These are phyloP conservation scores for Trametes hirsuta DNA, from an alignment of 1,284 basidiomycete genomes.

Conservation along the genomic window DNA sequence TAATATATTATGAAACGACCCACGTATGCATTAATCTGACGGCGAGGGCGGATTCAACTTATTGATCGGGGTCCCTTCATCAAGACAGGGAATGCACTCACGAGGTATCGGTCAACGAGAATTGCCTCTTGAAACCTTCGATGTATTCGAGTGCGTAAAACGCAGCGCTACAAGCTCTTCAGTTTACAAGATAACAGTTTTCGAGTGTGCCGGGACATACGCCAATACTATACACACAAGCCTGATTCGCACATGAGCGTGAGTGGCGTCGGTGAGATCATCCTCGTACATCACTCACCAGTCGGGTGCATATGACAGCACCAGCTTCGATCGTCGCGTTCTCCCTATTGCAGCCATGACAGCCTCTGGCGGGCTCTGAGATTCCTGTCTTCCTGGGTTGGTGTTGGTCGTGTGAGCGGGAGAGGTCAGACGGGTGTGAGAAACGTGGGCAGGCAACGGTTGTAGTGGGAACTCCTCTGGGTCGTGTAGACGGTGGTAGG, in stretches of 20 bases:
- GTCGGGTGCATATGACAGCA: conserved; percentile 70
- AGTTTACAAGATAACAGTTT: not conserved
- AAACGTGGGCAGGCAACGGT: not conserved
- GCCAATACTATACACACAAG: conserved; percentile 51
- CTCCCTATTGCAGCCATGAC: not conserved
- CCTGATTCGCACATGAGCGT: conserved; percentile 4
- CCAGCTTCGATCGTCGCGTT: conserved; percentile 33
- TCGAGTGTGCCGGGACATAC: conserved; percentile 47
- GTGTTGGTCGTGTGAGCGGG: conserved; percentile 2
- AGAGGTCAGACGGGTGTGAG: not conserved
- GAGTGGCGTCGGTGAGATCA: not conserved
- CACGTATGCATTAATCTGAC: conserved; percentile 59
- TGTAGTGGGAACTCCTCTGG: conserved; percentile 18
- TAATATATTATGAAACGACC: conserved; percentile 25
- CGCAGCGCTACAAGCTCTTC: conserved; percentile 48
- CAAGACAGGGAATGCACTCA: conserved; percentile 39
- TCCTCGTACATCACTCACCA: conserved; percentile 52
- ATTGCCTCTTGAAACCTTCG: conserved; percentile 82
- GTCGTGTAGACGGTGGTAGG: conserved; percentile 18
- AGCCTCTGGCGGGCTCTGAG: not conserved
- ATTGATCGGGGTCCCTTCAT: not conserved
- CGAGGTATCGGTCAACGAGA: conserved; percentile 83
- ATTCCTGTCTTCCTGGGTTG: not conserved
- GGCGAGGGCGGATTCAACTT: not conserved
- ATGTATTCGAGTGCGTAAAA: conserved; percentile 75